These are phyloP conservation scores for Dianthus caryophyllus DNA, from an alignment of 148 eudicot genomes.

Conservation along the genomic window DNA sequence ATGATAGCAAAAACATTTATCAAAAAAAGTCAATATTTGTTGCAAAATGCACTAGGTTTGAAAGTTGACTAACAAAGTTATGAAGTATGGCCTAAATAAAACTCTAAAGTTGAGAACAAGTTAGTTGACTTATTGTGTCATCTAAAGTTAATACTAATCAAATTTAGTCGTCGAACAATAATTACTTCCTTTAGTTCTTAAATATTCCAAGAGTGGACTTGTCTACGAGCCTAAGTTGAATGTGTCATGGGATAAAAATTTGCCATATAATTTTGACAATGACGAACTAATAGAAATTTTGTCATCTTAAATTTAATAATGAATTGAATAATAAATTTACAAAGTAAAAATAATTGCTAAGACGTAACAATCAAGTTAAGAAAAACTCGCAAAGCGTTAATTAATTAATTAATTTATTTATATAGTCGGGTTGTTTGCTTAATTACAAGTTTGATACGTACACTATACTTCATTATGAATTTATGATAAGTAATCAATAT, in stretches of 20 bases:
- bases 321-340: too few relatives aligned
- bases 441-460: too few relatives aligned
- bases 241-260: background rate
- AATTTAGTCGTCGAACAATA: background rate
- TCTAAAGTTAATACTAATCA: background rate
- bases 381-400: too few relatives aligned
- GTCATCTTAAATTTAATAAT: background rate
- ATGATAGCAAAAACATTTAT: too few relatives aligned
- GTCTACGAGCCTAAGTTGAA: background rate
- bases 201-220: background rate
- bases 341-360: too few relatives aligned
- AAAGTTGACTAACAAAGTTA: background rate
- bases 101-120: background rate
- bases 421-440: too few relatives aligned
- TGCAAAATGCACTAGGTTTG: background rate
- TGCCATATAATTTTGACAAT: too few relatives aligned
- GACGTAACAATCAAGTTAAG: too few relatives aligned
- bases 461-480: too few relatives aligned
- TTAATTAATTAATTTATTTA: too few relatives aligned
- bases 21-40: background rate
- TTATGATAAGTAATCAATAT: too few relatives aligned
- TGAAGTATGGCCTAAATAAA: too few relatives aligned
- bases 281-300: background rate
- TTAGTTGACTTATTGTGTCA: background rate
- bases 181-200: background rate